Percentiles rank a stretch among this genome's conserved stretches.
Conservation (phyloP, 176 grass and related monocot species). For the Saccharum officinarum region DNA sequence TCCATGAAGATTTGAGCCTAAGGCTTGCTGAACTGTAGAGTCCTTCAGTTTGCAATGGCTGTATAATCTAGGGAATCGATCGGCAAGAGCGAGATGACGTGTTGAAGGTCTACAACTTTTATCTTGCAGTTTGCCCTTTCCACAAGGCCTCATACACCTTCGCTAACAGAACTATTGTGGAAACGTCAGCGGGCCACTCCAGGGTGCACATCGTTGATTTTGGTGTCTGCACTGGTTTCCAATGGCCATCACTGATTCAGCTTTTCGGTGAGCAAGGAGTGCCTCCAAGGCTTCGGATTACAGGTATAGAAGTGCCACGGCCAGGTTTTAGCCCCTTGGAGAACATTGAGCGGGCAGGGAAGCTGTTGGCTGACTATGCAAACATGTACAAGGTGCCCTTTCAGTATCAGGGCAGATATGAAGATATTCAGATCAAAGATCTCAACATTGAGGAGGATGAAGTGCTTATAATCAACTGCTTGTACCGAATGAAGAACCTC, state of each 20-base stretch:
- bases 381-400: constrained; percentile 62
- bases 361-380: constrained; percentile 56
- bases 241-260: constrained; percentile 72
- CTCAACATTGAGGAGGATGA: constrained; percentile 36
- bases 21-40: no score
- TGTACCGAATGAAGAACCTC: constrained; percentile 30
- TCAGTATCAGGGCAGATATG: constrained; percentile 54
- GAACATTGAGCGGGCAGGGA: constrained; percentile 35
- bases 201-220: constrained; percentile 78
- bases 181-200: constrained; percentile 31
- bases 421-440: constrained; percentile 31
- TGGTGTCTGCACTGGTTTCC: constrained; percentile 64
- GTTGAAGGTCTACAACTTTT: constrained; percentile 36
- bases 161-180: constrained; percentile 50
- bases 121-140: constrained; percentile 41
- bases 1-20: no score
- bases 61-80: no score
- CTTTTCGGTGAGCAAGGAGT: constrained; percentile 34
- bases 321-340: constrained; percentile 46
- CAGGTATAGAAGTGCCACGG: constrained; percentile 54
- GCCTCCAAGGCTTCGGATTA: constrained; percentile 58
- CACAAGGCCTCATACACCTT: constrained; percentile 40
- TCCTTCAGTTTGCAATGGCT: no score
- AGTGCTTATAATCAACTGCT: constrained; percentile 32
- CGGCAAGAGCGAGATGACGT: no score